A percentile compares a stretch with the other conserved stretches of the same genome.
Evolutionary conservation across 306 rosid genomes (phyloP).

Genomic region (Vigna nakashimae): DNA sequence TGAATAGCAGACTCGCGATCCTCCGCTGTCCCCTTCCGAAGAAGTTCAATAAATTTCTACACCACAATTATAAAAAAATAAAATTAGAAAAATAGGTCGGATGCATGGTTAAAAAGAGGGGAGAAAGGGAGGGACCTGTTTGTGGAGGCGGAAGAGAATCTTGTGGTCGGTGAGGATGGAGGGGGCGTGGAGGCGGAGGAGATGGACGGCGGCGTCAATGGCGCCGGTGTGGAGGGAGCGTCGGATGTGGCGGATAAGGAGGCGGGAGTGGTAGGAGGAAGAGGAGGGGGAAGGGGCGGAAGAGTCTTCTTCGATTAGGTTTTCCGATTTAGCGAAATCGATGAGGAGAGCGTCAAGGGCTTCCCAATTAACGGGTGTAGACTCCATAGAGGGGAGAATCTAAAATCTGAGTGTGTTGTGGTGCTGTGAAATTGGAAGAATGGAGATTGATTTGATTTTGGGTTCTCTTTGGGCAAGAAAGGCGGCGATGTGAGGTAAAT

Average conservation of each 20-base stretch:
- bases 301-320: constrained; percentile 78
- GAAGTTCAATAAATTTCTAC: constrained; percentile 92
- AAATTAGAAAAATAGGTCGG: not conserved
- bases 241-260: constrained; percentile 85
- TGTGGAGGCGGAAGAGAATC: constrained; percentile 91
- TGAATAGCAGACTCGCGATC: constrained; percentile 85
- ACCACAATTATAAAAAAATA: not conserved
- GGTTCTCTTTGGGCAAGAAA: constrained; percentile 39
- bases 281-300: constrained; percentile 54
- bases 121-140: constrained; percentile 65
- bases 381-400: constrained; percentile 49
- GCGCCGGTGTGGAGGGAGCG: constrained; percentile 73
- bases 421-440: constrained; percentile 5
- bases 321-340: constrained; percentile 94
- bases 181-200: constrained; percentile 87
- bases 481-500: constrained; percentile 62
- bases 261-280: constrained; percentile 81
- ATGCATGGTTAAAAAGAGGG: not conserved
- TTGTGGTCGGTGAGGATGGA: constrained; percentile 79
- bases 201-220: constrained; percentile 71
- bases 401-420: constrained; percentile 30
- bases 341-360: constrained; percentile 80
- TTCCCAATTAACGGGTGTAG: constrained; percentile 92
- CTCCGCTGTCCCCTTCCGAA: constrained; percentile 82
- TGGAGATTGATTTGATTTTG: not conserved